Evolutionary conservation across 257 asterid genomes (phyloP), one percentile per base, ranked within the genome.

Genomic region (Lycium barbarum): DNA sequence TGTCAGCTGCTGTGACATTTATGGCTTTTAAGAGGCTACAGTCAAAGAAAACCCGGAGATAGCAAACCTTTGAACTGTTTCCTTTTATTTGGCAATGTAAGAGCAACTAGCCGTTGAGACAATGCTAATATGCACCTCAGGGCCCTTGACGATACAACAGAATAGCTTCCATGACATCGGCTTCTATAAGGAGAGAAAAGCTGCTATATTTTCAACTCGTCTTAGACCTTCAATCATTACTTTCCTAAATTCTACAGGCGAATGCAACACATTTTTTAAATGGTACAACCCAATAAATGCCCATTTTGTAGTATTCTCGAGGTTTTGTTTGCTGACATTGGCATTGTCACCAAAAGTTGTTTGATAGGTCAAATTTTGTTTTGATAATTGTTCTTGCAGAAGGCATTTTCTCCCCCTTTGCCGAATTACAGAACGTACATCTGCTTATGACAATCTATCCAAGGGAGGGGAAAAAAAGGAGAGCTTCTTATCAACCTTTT

Each of bases 1-100:
- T 97, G 53, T 97, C 98, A n/a, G 97, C 95, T 68, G 98, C 99
- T 54, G 98, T 97, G 65, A 93, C 98, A 14, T 93, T 89, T 88
- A 95, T 97, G 98, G 99, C 99, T 82, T 84, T 89, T 82, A 92
- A 91, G 90, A 94, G 98, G 88, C 91, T 97, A 45, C 91, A 92
- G 83, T 93, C 91, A 3, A 89, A 86, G 88, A 89, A 87, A 90
- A 91, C 82, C 84, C 85, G 89, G 88, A 86, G 92, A 88, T 93
- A 88, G 90, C 33, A 51, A 20, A 26, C 80, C 80, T 54, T 51
- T 22, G 63, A 51, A 26, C 45, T 26, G 13, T 15, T 7, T 3
- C 14, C 45, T 22, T 49, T 13, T 51, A 76, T 22, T 20, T 22
- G 81, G 43, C 45, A 76, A 76, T 26, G 14, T 76, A 5, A 51